These are phyloP conservation scores for Oryza glumipatula DNA, from an alignment of 176 grass and related monocot species.

Conservation along the genomic window DNA sequence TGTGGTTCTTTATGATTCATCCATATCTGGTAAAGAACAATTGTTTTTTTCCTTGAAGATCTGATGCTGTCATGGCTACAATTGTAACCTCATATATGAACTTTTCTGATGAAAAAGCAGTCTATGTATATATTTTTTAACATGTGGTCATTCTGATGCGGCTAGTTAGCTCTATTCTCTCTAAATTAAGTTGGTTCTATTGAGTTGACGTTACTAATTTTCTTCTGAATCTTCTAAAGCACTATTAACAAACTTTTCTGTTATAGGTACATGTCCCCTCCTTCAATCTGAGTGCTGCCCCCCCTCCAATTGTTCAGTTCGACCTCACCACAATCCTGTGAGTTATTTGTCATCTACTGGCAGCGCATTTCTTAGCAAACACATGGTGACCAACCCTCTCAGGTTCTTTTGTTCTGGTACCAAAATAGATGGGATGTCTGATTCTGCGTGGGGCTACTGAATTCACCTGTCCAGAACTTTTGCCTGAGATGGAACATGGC, in stretches of 20 bases:
- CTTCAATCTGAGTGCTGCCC: too few species aligned
- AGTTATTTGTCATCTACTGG: not conserved
- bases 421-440: not conserved
- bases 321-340: too few species aligned
- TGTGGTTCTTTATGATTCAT: not conserved
- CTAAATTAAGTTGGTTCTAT: not conserved
- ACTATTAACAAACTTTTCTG: not conserved
- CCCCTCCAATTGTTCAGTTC: too few species aligned
- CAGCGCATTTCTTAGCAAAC: not conserved
- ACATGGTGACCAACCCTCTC: not conserved
- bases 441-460: too few species aligned
- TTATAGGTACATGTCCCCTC: not conserved
- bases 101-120: not conserved
- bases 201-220: not conserved
- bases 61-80: not conserved
- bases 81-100: not conserved
- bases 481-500: too few species aligned
- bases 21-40: not conserved
- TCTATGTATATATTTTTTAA: not conserved
- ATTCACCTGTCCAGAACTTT: not conserved
- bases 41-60: not conserved
- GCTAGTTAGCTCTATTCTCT: not conserved
- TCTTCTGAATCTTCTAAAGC: not conserved
- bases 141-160: not conserved
- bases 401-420: not conserved